phyloP scores from a whole-genome alignment of 1,139 yeast genomes.

The Suhomyces atakaporum region DNA sequence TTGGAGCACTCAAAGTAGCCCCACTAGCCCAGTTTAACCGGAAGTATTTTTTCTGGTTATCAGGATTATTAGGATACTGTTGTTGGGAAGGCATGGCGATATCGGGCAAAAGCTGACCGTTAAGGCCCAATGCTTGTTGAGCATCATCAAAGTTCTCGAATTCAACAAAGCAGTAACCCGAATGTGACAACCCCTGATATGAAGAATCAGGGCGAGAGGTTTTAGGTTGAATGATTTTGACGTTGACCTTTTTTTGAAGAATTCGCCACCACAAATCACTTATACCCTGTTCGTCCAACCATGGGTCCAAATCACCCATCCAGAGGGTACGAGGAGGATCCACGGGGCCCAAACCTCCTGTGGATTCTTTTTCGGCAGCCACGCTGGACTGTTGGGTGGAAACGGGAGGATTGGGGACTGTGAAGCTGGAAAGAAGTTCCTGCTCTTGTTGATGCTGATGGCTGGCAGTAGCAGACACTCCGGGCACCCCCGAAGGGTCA shows the following conservation, averaged over 20 bases:
- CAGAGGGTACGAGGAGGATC: slow-evolving; percentile 58
- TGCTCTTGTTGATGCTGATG: slow-evolving; percentile 51
- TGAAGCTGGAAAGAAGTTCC: slow-evolving; percentile 41
- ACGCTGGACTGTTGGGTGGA: slow-evolving; percentile 38
- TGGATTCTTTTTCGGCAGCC: slow-evolving; percentile 19
- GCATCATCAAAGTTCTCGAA: slow-evolving; percentile 67
- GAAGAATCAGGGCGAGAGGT: slow-evolving; percentile 27
- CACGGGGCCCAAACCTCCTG: slow-evolving; percentile 11
- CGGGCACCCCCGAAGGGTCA: too few species aligned
- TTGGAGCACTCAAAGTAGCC: slow-evolving; percentile 56
- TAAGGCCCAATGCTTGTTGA: slow-evolving; percentile 60
- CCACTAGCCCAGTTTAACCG: slow-evolving; percentile 77
- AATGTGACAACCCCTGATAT: slow-evolving; percentile 46
- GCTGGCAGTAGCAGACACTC: slow-evolving; percentile 44
- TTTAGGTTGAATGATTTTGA: slow-evolving; percentile 57
- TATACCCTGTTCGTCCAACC: slow-evolving; percentile 65
- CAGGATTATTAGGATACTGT: slow-evolving; percentile 45
- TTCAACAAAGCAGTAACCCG: slow-evolving; percentile 76
- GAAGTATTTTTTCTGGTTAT: slow-evolving; percentile 60
- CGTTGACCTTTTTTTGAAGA: slow-evolving; percentile 43
- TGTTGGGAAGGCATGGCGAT: slow-evolving; percentile 51
- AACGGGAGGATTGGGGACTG: slow-evolving; percentile 48
- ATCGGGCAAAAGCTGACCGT: slow-evolving; percentile 66
- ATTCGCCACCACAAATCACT: slow-evolving; percentile 60
- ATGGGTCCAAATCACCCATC: slow-evolving; percentile 83